These are phyloP conservation scores for Plectosphaerella cucumerina DNA, from an alignment of 2,329 filamentous ascomycete genomes.

Conservation along the genomic window DNA sequence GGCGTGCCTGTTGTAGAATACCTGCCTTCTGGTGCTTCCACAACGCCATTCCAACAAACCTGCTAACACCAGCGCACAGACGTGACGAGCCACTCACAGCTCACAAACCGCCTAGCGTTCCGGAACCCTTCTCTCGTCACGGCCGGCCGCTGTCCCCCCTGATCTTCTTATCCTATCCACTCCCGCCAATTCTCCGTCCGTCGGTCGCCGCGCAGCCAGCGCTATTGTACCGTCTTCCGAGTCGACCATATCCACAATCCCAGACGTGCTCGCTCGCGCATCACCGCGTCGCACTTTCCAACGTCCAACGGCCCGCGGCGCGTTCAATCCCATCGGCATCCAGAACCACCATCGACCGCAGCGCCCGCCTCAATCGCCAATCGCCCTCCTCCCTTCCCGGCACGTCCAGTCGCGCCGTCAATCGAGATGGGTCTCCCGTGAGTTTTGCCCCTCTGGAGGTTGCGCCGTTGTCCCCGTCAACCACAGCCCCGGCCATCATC, in stretches of 20 bases:
- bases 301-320: slow-evolving; percentile 1
- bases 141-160: too few relatives aligned
- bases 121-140: too few relatives aligned
- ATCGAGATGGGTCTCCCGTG: slow-evolving; percentile 43
- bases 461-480: slow-evolving; percentile 11
- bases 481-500: slow-evolving; percentile 6
- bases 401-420: slow-evolving; percentile 5
- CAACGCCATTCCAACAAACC: too few relatives aligned
- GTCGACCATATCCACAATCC: slow-evolving; percentile 7
- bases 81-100: too few relatives aligned
- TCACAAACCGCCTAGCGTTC: too few relatives aligned
- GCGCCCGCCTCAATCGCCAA: too few relatives aligned
- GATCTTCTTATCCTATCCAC: too few relatives aligned
- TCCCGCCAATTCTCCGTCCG: too few relatives aligned
- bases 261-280: slow-evolving; percentile 2
- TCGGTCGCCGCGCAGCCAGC: too few relatives aligned
- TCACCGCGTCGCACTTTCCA: slow-evolving; percentile 5
- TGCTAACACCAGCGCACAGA: too few relatives aligned
- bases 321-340: not conserved
- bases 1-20: too few relatives aligned
- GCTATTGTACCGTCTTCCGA: not conserved
- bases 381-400: not conserved
- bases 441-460: slow-evolving; percentile 22
- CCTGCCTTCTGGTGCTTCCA: too few relatives aligned
- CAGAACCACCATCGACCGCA: not conserved